phyloP scores from a whole-genome alignment of 1,284 basidiomycete species.

The Papiliotrema laurentii region DNA sequence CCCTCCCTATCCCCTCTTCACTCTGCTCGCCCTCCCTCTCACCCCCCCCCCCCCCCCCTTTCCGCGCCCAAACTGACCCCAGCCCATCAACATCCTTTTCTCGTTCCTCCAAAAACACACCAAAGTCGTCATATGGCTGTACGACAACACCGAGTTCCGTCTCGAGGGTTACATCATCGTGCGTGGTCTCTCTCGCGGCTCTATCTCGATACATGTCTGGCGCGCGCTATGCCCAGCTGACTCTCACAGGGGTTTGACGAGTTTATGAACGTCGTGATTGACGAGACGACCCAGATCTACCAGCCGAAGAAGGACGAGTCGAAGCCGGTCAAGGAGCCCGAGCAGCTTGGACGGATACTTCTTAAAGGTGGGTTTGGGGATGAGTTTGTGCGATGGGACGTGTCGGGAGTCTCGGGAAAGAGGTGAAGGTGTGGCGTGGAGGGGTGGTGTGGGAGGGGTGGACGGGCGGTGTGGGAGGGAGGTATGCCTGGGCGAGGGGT shows the following conservation, averaged over 20 bases:
- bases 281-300: slow-evolving; percentile 90
- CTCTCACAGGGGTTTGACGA: slow-evolving; percentile 93
- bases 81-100: slow-evolving; percentile 92
- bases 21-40: neutral
- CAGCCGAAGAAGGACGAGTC: slow-evolving; percentile 62
- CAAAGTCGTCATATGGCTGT: slow-evolving; percentile 91
- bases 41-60: neutral
- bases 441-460: neutral
- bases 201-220: neutral
- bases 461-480: neutral
- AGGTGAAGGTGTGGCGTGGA: slow-evolving; percentile 32
- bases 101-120: slow-evolving; percentile 85
- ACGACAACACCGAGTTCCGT: slow-evolving; percentile 94
- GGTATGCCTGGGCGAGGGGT: neutral
- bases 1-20: too few species aligned
- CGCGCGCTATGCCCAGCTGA: neutral
- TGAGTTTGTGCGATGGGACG: slow-evolving; percentile 11
- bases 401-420: neutral
- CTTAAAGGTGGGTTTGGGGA: slow-evolving; percentile 5
- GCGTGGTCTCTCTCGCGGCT: neutral
- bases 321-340: slow-evolving; percentile 75
- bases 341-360: slow-evolving; percentile 33
- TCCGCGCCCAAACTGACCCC: neutral
- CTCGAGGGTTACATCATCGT: slow-evolving; percentile 96
- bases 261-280: slow-evolving; percentile 99